Evolutionary conservation across 768 basidiomycete genomes (phyloP).

Genomic region (Auricularia sp.): DNA sequence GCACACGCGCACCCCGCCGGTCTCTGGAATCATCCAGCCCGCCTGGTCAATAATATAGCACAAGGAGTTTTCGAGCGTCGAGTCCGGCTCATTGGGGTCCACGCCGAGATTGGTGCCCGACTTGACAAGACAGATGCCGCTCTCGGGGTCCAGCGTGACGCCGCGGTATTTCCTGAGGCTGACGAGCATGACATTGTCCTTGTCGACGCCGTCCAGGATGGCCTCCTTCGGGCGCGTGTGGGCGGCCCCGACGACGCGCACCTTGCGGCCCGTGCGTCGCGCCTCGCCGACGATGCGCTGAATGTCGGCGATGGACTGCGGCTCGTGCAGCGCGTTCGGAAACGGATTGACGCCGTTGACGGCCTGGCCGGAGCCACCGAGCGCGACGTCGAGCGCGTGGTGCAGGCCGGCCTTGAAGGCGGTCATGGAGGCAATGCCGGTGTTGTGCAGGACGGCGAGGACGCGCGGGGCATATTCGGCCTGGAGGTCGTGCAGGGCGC

Average conservation of each 20-base stretch:
- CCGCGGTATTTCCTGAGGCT: constrained; percentile 1
- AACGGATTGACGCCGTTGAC: background rate
- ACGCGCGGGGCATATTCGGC: background rate
- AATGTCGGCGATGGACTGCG: background rate
- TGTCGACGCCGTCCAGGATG: background rate
- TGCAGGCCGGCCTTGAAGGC: constrained; percentile 1
- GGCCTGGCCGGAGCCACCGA: background rate
- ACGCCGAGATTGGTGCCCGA: background rate
- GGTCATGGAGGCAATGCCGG: background rate
- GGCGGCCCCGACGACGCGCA: background rate
- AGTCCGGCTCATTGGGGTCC: background rate
- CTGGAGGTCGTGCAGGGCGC: background rate
- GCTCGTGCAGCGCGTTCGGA: background rate
- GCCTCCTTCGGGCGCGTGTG: background rate
- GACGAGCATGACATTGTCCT: background rate
- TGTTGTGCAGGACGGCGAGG: background rate
- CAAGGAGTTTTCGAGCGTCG: background rate
- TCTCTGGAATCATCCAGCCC: background rate
- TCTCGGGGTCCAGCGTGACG: background rate
- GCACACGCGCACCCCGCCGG: background rate
- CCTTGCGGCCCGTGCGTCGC: background rate
- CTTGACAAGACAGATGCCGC: background rate
- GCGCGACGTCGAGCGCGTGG: background rate
- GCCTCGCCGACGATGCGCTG: background rate
- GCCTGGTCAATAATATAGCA: background rate